Conservation (phyloP, 345 rosid genomes). For the Hibiscus syriacus region DNA sequence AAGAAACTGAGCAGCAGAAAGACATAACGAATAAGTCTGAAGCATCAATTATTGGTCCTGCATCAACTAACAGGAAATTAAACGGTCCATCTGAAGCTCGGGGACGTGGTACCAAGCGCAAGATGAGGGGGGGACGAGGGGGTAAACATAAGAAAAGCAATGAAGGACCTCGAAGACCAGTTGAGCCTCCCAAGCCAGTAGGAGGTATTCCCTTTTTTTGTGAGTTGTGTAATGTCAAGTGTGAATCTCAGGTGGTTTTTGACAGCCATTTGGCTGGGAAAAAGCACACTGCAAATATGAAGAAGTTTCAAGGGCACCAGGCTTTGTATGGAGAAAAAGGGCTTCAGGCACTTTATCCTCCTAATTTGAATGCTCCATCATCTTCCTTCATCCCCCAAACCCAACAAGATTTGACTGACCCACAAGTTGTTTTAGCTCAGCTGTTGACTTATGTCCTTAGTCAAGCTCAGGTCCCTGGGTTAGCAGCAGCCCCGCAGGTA, state of each 20-base stretch:
- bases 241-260: slow-evolving; percentile 29
- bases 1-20: slow-evolving; percentile 14
- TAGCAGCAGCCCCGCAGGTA: not conserved
- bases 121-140: slow-evolving; percentile 21
- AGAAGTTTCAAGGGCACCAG: slow-evolving; percentile 22
- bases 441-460: slow-evolving; percentile 22
- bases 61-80: slow-evolving; percentile 16
- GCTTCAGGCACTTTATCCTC: slow-evolving; percentile 24
- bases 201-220: slow-evolving; percentile 23
- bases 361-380: slow-evolving; percentile 18
- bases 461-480: slow-evolving; percentile 36
- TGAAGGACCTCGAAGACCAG: slow-evolving; percentile 19
- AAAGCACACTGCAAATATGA: slow-evolving; percentile 25
- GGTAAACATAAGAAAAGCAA: slow-evolving; percentile 18
- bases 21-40: too few species aligned
- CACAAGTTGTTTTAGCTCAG: slow-evolving; percentile 36
- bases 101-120: slow-evolving; percentile 20
- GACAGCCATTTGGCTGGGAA: slow-evolving; percentile 33
- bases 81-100: slow-evolving; percentile 15
- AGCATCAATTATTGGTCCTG: too few species aligned
- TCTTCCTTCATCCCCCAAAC: slow-evolving; percentile 19
- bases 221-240: slow-evolving; percentile 33
- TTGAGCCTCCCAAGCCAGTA: slow-evolving; percentile 23
- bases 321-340: slow-evolving; percentile 23
- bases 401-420: slow-evolving; percentile 26